Base-by-base conservation (phyloP, 2,329 filamentous ascomycete genomes). In the Botryosphaeria dothidea region DNA sequence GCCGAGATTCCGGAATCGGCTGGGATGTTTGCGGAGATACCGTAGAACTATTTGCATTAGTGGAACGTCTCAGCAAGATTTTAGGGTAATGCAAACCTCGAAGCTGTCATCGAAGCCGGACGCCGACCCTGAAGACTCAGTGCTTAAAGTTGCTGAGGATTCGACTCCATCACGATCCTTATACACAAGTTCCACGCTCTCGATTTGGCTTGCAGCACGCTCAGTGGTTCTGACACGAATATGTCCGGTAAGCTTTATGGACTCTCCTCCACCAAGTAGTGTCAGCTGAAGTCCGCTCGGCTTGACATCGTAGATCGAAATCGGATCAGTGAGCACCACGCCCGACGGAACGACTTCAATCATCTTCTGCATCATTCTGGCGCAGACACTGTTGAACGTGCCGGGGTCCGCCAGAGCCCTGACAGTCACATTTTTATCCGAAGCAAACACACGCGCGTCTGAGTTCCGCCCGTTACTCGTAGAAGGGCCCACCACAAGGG, bases 81-180 rank as follows among this genome's bases (percentile, higher is more conserved):
- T 6, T n/a, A 34, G n/a, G 19, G 6, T 7, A 17, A 9, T 1
- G 74, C 76, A 71, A 72, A 86, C 86, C 62, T 79, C 78, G 71
- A 89, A 89, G 8, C 77, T 84, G 66, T 89, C 86, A 70, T 89
- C 87, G 62, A 89, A 86, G 2, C 87, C 87, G 46, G 77, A 76
- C 4, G 82, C 81, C 25, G 80, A 77, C 2, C 85, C 86, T 48
- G 80, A 79, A n/a, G 80, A 67, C 3, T 74, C 78, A 19, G 82
- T 77, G 1, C 76, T 78, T 60, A 84, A 82, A n/a, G 66, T 83
- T 85, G 23, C 74, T 73, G 84, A 85, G n/a, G 75, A 73, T 23
- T 75, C 74, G 1, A 79, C 79, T 5, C 86, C 86, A 48, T 73
- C 80, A 23, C 86, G 81, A 70, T 86, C 81, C 73, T 83, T 86